Base-by-base conservation (phyloP, 1,139 yeast genomes). In the Magnusiomyces fungicola region DNA sequence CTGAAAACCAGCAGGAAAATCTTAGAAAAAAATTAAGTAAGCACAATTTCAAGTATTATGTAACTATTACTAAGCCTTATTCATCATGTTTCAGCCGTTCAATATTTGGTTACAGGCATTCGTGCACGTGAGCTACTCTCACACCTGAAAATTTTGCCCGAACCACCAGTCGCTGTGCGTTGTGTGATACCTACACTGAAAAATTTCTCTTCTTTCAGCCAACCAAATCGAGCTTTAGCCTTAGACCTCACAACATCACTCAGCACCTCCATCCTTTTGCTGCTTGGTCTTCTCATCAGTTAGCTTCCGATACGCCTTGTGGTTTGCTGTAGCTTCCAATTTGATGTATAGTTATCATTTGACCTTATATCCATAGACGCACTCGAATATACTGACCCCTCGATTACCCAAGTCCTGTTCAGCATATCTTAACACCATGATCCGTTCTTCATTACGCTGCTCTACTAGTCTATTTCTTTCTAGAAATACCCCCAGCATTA, bases 391-490 rank as follows among this genome's bases (percentile, higher is more conserved):
- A 27, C 30, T 27, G 12, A 7, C 30, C 30, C 7, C 22, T 38
- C 29, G 5, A n/a, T 38, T n/a, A 21, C 12, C 27, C 46, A 23
- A 25, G 27, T 10, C 30, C 16, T 14, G 19, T 18, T 27, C 24
- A 32, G 24, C 42, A 22, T 7, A 23, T 32, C 21, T 21, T 33
- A 22, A 38, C 39, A 32, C 36, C 9, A 32, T 32, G 36, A 32
- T 32, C 32, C 29, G 21, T 22, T 4, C 25, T 22, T 6, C 30
- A 29, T 22, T 14, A 30, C 14, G 19, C 36, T 34, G 32, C 12
- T n/a, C 25, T 43, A 22, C 32, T 44, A 32, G 44, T 43, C 37
- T 7, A 19, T n/a, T 25, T 19, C 24, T 22, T 34, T 37, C 18
- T 43, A 19, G 16, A 24, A 42, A 22, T 33, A 37, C 18, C 19